Evolutionary conservation across 2,329 filamentous ascomycete genomes (phyloP).

Genomic region (Microthyrium microscopicum): DNA sequence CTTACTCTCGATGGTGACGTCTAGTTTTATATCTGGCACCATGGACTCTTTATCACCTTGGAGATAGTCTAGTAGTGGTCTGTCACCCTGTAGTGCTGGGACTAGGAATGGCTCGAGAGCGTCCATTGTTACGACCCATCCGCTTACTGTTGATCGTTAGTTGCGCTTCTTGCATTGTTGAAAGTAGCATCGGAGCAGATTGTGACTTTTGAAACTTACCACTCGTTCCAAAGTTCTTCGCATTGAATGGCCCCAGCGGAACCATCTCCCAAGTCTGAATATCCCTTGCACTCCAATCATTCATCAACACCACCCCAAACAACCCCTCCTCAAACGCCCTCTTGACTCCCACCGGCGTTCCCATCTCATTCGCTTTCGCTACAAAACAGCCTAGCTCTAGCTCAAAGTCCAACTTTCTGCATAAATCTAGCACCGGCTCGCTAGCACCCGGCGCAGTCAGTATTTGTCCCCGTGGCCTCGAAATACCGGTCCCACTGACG

Average conservation of each 20-base stretch:
- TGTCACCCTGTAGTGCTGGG: constrained; percentile 37
- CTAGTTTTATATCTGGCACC: constrained; percentile 52
- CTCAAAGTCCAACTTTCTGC: constrained; percentile 58
- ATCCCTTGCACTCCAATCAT: constrained; percentile 59
- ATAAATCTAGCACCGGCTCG: constrained; percentile 45
- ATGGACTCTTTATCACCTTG: constrained; percentile 41
- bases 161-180: too few species aligned
- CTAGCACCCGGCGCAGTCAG: constrained; percentile 48
- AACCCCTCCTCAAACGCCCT: constrained; percentile 54
- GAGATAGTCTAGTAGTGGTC: constrained; percentile 44
- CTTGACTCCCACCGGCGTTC: constrained; percentile 43
- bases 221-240: constrained; percentile 66
- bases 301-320: constrained; percentile 69
- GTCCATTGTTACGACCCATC: constrained; percentile 65
- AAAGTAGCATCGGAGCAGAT: too few species aligned
- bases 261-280: constrained; percentile 67
- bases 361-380: constrained; percentile 45
- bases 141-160: constrained; percentile 59
- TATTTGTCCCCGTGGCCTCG: constrained; percentile 62
- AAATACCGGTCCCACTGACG: constrained; percentile 54
- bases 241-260: constrained; percentile 65
- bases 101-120: constrained; percentile 53
- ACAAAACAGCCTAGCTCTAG: constrained; percentile 67
- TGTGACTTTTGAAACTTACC: too few species aligned
- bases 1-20: constrained; percentile 40